A percentile compares a stretch with the other conserved stretches of the same genome.
These are phyloP conservation scores for Blastobotrys apis DNA, from an alignment of 1,139 yeast species.

Conservation along the genomic window DNA sequence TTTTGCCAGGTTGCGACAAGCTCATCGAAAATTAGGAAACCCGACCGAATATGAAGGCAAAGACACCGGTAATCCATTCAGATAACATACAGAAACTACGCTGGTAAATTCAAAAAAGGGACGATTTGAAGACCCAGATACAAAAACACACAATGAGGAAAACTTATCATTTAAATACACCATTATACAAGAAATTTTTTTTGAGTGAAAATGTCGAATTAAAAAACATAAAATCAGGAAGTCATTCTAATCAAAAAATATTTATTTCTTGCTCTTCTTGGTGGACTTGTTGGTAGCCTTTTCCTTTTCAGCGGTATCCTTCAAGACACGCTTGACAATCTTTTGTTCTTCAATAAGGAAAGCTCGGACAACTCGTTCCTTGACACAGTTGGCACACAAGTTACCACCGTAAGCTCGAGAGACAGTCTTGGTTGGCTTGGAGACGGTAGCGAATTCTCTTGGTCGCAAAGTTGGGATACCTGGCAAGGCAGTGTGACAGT, in stretches of 20 bases:
- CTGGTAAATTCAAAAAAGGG: too few species aligned
- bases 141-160: too few species aligned
- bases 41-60: too few species aligned
- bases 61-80: too few species aligned
- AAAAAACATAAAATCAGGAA: too few species aligned
- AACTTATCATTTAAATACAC: not conserved
- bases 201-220: too few species aligned
- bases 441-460: constrained; percentile 91
- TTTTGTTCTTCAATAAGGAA: constrained; percentile 99
- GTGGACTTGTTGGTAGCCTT: constrained; percentile 50
- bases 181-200: not conserved
- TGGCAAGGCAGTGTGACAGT: constrained; percentile 87
- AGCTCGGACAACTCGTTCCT: constrained; percentile 98
- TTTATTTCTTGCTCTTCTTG: constrained; percentile 32
- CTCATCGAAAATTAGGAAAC: too few species aligned
- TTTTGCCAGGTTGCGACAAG: too few species aligned
- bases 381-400: constrained; percentile 97
- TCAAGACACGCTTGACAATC: constrained; percentile 97
- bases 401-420: constrained; percentile 99
- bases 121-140: too few species aligned
- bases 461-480: constrained; percentile 94
- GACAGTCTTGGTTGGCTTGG: constrained; percentile 96
- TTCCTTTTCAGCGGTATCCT: constrained; percentile 89
- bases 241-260: too few species aligned
- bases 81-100: too few species aligned